Conservation (phyloP, 305 asterid genomes). For the Fraxinus nigra region DNA sequence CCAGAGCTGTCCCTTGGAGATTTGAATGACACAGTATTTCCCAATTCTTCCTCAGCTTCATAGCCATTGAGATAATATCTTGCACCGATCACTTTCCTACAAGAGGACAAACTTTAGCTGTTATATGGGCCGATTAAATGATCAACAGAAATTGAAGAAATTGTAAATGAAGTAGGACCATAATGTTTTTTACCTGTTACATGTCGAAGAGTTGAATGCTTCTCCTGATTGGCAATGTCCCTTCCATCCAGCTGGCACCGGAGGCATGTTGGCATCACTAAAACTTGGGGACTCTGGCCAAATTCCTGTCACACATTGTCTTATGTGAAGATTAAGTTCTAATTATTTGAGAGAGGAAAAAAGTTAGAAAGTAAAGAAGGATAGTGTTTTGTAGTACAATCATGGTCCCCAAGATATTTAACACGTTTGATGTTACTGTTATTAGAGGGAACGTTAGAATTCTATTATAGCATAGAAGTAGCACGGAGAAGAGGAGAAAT, state of each 20-base stretch:
- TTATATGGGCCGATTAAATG: neutral
- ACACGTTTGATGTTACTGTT: neutral
- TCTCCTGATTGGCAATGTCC: constrained; percentile 88
- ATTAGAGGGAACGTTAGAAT: neutral
- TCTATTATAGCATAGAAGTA: constrained; percentile 5
- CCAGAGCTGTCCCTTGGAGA: constrained; percentile 88
- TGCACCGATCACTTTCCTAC: constrained; percentile 90
- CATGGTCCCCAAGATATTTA: neutral
- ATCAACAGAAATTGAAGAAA: neutral
- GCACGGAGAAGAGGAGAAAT: neutral
- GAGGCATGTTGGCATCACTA: constrained; percentile 72
- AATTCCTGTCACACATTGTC: constrained; percentile 51
- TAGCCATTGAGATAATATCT: constrained; percentile 79
- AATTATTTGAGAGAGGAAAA: neutral
- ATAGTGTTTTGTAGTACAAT: neutral
- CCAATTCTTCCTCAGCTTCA: constrained; percentile 62
- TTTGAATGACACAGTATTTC: constrained; percentile 40
- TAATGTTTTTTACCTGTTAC: constrained; percentile 67
- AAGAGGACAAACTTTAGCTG: constrained; percentile 15
- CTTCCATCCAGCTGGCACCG: constrained; percentile 78
- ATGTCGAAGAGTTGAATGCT: constrained; percentile 69
- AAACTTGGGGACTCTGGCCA: constrained; percentile 96
- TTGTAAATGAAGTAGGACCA: constrained; percentile 12
- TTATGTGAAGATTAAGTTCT: constrained; percentile 9
- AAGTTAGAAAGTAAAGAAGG: neutral